A percentile compares a stretch with the other conserved stretches of the same genome.
These are phyloP conservation scores for Ophiostoma himal-ulmi DNA, from an alignment of 2,329 filamentous ascomycete species.

Conservation along the genomic window DNA sequence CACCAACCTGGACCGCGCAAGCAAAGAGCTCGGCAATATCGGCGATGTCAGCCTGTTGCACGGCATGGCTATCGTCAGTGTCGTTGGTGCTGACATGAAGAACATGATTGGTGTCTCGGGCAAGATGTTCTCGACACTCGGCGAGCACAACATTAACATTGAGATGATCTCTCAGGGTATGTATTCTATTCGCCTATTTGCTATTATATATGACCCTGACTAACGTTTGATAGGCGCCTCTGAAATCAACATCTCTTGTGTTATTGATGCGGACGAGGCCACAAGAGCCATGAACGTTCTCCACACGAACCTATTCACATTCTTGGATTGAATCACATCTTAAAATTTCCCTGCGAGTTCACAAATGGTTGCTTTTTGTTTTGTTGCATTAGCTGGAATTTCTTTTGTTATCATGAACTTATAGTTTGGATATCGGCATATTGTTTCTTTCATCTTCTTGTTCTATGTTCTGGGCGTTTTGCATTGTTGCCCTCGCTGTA, in stretches of 20 bases:
- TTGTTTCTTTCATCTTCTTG: not conserved
- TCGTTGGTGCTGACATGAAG: constrained; percentile 95
- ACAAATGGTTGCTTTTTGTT: not conserved
- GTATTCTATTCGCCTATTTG: constrained; percentile 25
- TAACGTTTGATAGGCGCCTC: constrained; percentile 62
- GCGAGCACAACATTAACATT: constrained; percentile 90
- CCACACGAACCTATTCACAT: constrained; percentile 94
- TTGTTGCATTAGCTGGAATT: not conserved
- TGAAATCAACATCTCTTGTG: constrained; percentile 98
- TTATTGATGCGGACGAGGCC: constrained; percentile 86
- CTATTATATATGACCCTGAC: constrained; percentile 13
- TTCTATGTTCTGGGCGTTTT: constrained; percentile 7
- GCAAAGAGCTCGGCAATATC: constrained; percentile 63
- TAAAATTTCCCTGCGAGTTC: not conserved
- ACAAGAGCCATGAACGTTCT: constrained; percentile 92
- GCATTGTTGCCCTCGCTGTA: not conserved
- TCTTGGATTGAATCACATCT: constrained; percentile 59
- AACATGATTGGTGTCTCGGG: constrained; percentile 94
- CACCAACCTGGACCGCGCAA: constrained; percentile 50
- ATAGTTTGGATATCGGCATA: not conserved
- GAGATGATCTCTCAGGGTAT: constrained; percentile 99
- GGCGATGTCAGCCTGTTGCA: constrained; percentile 86
- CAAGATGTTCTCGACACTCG: constrained; percentile 89
- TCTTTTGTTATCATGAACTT: not conserved
- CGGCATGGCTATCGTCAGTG: constrained; percentile 90